Percentiles rank a stretch among this genome's conserved stretches.
phyloP scores from a whole-genome alignment of 208 protist species.

The Strigomonas oncopelti region DNA sequence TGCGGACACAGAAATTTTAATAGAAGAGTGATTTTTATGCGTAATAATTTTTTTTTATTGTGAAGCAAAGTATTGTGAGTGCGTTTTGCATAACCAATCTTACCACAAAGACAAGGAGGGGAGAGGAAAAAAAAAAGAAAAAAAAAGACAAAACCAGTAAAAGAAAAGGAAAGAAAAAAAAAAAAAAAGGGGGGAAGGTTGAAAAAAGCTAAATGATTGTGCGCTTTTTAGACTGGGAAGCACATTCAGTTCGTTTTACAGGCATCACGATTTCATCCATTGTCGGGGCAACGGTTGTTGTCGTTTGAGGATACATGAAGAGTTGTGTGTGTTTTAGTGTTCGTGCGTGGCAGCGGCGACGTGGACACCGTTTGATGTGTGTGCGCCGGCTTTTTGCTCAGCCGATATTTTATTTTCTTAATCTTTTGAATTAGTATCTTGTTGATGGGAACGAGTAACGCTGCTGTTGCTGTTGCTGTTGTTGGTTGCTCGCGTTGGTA shows the following conservation, averaged over 20 bases:
- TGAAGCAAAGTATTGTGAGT: too few relatives aligned
- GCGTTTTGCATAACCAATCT: too few relatives aligned
- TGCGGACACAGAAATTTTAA: not conserved
- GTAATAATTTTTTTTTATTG: not conserved
- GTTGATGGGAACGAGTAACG: not conserved
- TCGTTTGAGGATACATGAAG: not conserved
- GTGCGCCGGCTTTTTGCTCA: not conserved
- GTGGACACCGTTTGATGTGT: not conserved
- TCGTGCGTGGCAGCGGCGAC: too few relatives aligned
- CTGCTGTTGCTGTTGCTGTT: not conserved
- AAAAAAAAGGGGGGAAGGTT: not conserved
- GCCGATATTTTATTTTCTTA: not conserved
- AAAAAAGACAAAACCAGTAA: conserved; percentile 14
- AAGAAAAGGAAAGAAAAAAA: not conserved
- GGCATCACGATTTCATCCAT: not conserved
- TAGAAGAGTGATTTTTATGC: not conserved
- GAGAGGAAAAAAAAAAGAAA: conserved; percentile 20
- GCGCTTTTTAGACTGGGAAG: not conserved
- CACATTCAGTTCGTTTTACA: not conserved
- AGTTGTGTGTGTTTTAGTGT: too few relatives aligned
- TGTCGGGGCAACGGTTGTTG: not conserved
- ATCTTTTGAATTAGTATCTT: not conserved
- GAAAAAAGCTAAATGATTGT: conserved; percentile 2
- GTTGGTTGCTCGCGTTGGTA: not conserved
- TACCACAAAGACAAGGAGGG: not conserved